Percentiles rank a stretch among this genome's conserved stretches.
These are phyloP conservation scores for Durio zibethinus DNA, from an alignment of 345 rosid genomes.

Conservation along the genomic window DNA sequence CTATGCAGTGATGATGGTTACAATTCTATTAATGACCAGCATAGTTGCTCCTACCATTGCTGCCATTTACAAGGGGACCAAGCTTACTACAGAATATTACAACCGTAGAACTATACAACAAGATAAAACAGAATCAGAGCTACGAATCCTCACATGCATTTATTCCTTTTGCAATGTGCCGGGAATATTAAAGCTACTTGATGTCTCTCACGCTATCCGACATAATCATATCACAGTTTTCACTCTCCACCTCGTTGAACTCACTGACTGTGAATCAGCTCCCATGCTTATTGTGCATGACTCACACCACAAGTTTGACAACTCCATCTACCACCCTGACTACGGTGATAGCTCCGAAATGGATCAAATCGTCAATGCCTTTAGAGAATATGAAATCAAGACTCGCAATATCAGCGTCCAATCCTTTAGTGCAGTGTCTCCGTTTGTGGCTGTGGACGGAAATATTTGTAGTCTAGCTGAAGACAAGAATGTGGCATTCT, in stretches of 20 bases:
- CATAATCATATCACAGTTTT: constrained; percentile 59
- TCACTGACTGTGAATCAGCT: constrained; percentile 82
- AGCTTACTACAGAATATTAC: constrained; percentile 50
- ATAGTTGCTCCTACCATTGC: constrained; percentile 62
- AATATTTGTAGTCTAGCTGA: constrained; percentile 80
- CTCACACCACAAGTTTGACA: constrained; percentile 53
- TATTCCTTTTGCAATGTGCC: constrained; percentile 80
- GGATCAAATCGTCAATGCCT: constrained; percentile 75
- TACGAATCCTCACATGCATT: constrained; percentile 61
- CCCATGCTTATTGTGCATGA: constrained; percentile 86
- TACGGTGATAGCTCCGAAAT: constrained; percentile 79
- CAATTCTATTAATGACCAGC: constrained; percentile 70
- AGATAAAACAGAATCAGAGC: constrained; percentile 56
- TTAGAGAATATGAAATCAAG: constrained; percentile 61
- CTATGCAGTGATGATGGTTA: constrained; percentile 71
- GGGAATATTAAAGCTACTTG: constrained; percentile 75
- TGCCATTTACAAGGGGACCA: constrained; percentile 52
- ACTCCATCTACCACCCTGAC: constrained; percentile 35
- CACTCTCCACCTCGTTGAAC: constrained; percentile 87
- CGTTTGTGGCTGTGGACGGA: constrained; percentile 84
- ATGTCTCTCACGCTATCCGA: constrained; percentile 64
- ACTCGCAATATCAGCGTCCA: constrained; percentile 58
- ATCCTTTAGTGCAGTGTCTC: constrained; percentile 82
- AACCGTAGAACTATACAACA: constrained; percentile 62
- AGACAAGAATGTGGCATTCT: constrained; percentile 66